Conservation (phyloP, 1,284 basidiomycete genomes). For the Volvariella volvacea region DNA sequence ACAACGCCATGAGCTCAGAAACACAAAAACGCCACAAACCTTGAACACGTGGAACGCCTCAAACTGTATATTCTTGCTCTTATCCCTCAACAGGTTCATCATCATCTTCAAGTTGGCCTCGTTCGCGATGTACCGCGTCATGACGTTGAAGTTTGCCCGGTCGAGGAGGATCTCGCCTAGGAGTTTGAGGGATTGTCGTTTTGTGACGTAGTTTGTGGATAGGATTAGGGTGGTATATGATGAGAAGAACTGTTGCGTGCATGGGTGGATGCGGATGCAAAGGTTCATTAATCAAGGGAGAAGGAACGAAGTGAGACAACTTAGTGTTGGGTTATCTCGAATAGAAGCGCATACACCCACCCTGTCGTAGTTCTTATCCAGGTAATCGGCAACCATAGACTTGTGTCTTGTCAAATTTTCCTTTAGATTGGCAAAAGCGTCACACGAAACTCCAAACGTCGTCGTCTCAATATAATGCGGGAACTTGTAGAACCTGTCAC, state of each 20-base stretch:
- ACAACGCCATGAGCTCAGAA: slow-evolving; percentile 4
- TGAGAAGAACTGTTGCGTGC: slow-evolving; percentile 83
- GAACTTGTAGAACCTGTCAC: slow-evolving; percentile 87
- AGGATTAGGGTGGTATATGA: slow-evolving; percentile 91
- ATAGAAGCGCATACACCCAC: slow-evolving; percentile 38
- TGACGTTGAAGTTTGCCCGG: slow-evolving; percentile 95
- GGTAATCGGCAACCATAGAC: slow-evolving; percentile 92
- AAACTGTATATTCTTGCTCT: slow-evolving; percentile 99
- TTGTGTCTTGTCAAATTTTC: slow-evolving; percentile 95
- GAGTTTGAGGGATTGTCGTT: slow-evolving; percentile 96
- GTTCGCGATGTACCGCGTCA: slow-evolving; percentile 95
- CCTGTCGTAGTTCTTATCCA: slow-evolving; percentile 94
- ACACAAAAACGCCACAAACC: slow-evolving; percentile 37
- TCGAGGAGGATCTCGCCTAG: slow-evolving; percentile 97
- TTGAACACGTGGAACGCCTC: slow-evolving; percentile 99
- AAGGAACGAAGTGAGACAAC: no score
- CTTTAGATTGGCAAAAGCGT: slow-evolving; percentile 96
- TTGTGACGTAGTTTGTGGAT: slow-evolving; percentile 98
- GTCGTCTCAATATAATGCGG: slow-evolving; percentile 96
- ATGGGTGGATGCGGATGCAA: slow-evolving; percentile 7
- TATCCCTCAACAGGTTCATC: slow-evolving; percentile 98
- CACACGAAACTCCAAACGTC: slow-evolving; percentile 97
- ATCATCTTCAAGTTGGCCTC: slow-evolving; percentile 97
- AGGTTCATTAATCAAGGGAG: slow-evolving; percentile 5
- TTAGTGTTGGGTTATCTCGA: no score